Evolutionary conservation across 192 early-diverging fungal genomes (phyloP), one percentile per base, ranked within the genome.

Genomic region (Backusella luteola): DNA sequence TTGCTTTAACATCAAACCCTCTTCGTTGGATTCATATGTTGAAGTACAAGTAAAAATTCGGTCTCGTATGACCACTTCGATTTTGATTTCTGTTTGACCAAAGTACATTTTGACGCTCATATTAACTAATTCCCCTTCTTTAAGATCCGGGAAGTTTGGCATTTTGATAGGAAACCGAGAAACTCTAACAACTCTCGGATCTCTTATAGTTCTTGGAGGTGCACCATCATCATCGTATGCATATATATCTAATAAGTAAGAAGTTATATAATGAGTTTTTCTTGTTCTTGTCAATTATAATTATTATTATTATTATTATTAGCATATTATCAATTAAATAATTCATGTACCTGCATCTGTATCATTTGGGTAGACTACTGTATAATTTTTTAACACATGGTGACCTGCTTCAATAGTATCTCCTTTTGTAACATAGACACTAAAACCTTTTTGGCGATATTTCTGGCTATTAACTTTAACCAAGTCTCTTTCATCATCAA

Each of bases 301-400:
- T 44, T 17, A 15, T 44, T 17, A 4, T 66, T 34, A 12, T n/a
- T 44, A 15, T 52, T 11, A 42, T 2, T 1, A 52, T 23, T 19
- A 53, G 21, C 7, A 23, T 26, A 9, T 6, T 63, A 14, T 29
- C 29, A 26, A 26, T 63, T 29, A 26, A 7, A 63, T 12, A 12
- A 12, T 4, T 14, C 19, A 38, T 56, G 23, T 75, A 82, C 81
- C 81, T 21, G 81, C 71, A 21, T 82, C 77, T 59, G 81, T 79
- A 44, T 82, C 74, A 23, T 82, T 79, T 1, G 81, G 81, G 29
- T 82, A 82, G 14, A 38, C 46, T 12, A 82, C 83, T 19, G 83
- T 79, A 69, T 83, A 87, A 52, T 84, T 81, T 69, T 87, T 84
- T 66, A 79, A 79, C 36, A 87, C 80, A 42, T 79, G 80, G 29